These are phyloP conservation scores for Candida ficus DNA, from an alignment of 805 yeast species.

Conservation along the genomic window DNA sequence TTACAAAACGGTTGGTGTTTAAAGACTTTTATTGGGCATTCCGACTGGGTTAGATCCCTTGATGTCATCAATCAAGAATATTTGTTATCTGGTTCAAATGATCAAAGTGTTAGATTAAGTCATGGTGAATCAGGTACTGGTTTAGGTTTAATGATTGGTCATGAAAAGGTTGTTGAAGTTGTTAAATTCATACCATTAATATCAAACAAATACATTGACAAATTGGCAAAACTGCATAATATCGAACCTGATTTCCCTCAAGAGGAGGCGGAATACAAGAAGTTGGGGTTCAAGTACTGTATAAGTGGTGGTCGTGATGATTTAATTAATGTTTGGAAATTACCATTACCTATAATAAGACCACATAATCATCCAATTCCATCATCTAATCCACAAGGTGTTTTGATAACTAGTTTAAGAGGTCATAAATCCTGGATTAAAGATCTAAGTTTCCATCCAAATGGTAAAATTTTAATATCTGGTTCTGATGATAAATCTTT, in stretches of 20 bases:
- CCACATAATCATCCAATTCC: conserved; percentile 56
- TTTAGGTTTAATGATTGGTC: conserved; percentile 64
- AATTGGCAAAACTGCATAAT: conserved; percentile 27
- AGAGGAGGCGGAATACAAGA: conserved; percentile 24
- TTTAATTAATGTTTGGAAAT: conserved; percentile 65
- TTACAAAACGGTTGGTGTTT: conserved; percentile 60
- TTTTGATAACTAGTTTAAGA: conserved; percentile 45
- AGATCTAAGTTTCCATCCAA: conserved; percentile 65
- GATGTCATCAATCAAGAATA: conserved; percentile 52
- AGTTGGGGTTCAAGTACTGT: conserved; percentile 63
- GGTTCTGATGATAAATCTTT: conserved; percentile 78
- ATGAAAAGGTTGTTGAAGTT: conserved; percentile 77
- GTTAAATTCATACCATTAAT: conserved; percentile 58
- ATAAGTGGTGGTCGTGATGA: conserved; percentile 81
- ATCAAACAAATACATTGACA: conserved; percentile 45
- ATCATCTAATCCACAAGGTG: conserved; percentile 55
- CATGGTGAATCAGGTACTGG: conserved; percentile 66
- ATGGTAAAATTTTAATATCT: conserved; percentile 62
- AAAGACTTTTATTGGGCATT: conserved; percentile 67
- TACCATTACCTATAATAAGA: conserved; percentile 60
- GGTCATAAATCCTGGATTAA: conserved; percentile 92
- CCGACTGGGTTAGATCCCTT: conserved; percentile 81
- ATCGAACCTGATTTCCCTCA: conserved; percentile 4
- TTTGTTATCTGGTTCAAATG: conserved; percentile 71
- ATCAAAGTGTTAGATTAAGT: conserved; percentile 65